Evolutionary conservation across 345 rosid genomes (phyloP).

Genomic region (Barbarea vulgaris): DNA sequence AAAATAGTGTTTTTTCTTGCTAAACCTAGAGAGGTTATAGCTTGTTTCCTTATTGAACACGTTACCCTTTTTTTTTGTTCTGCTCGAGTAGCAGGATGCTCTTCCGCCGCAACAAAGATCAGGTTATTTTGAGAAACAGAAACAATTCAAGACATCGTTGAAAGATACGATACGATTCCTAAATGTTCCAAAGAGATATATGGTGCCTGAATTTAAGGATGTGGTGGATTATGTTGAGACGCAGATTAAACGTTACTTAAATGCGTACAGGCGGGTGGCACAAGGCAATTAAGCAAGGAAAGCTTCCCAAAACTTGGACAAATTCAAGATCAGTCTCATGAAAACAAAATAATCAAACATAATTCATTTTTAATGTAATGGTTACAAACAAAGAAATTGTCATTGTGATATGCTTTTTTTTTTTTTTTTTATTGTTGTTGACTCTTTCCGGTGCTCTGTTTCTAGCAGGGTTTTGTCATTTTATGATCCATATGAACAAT

Average conservation of each 20-base stretch:
- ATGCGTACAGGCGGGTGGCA: conserved; percentile 54
- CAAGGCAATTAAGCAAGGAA: conserved; percentile 65
- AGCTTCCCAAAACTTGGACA: conserved; percentile 59
- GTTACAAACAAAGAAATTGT: no score
- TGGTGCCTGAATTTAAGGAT: conserved; percentile 56
- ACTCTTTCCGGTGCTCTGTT: background rate
- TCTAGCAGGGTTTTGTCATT: background rate
- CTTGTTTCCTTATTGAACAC: conserved; percentile 4
- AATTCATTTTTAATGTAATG: conserved; percentile 38
- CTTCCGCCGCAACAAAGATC: conserved; percentile 68
- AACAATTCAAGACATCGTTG: conserved; percentile 57
- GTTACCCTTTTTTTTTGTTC: conserved; percentile 11
- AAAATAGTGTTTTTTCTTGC: conserved; percentile 21
- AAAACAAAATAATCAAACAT: conserved; percentile 47
- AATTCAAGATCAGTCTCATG: conserved; percentile 59
- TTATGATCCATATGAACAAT: background rate
- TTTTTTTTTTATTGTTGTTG: background rate
- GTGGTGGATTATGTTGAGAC: conserved; percentile 66
- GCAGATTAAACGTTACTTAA: conserved; percentile 63
- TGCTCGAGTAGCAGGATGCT: conserved; percentile 59
- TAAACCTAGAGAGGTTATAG: background rate
- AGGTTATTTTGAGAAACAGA: conserved; percentile 70
- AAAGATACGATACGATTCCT: conserved; percentile 63
- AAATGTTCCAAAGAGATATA: conserved; percentile 54
- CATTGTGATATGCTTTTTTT: no score